Percentiles rank a stretch among this genome's conserved stretches.
phyloP scores from a whole-genome alignment of 108 stramenopile species.

The Stephanodiscus triporus region DNA sequence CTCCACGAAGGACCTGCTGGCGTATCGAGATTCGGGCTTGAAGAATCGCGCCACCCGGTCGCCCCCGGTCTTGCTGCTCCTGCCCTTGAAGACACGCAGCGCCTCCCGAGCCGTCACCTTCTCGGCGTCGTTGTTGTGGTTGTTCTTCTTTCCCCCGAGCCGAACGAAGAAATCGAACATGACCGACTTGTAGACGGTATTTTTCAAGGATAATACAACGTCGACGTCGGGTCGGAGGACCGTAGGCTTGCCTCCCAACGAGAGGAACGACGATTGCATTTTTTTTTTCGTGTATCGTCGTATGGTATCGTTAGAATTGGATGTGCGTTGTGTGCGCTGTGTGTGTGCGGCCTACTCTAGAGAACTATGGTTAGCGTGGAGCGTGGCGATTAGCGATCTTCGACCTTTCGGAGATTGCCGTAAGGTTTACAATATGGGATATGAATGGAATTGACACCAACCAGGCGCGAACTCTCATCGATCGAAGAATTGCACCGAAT shows the following conservation, averaged over 20 bases:
- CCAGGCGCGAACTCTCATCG: background rate
- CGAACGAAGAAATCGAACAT: background rate
- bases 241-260: background rate
- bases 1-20: background rate
- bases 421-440: too few species aligned
- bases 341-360: too few species aligned
- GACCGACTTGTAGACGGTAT: background rate
- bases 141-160: background rate
- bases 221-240: background rate
- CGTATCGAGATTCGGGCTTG: background rate
- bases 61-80: background rate
- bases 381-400: background rate
- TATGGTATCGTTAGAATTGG: background rate
- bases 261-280: background rate
- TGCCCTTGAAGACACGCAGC: background rate
- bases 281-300: background rate
- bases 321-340: too few species aligned
- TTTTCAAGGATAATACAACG: constrained; percentile 5
- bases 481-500: background rate
- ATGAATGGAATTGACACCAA: background rate
- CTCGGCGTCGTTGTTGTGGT: background rate
- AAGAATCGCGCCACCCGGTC: background rate
- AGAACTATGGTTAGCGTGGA: too few species aligned
- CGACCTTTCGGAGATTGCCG: background rate
- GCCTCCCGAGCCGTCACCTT: constrained; percentile 4